Evolutionary conservation across 225 moss, liverwort and hornwort species (phyloP).

Genomic region (Asterella californica): DNA sequence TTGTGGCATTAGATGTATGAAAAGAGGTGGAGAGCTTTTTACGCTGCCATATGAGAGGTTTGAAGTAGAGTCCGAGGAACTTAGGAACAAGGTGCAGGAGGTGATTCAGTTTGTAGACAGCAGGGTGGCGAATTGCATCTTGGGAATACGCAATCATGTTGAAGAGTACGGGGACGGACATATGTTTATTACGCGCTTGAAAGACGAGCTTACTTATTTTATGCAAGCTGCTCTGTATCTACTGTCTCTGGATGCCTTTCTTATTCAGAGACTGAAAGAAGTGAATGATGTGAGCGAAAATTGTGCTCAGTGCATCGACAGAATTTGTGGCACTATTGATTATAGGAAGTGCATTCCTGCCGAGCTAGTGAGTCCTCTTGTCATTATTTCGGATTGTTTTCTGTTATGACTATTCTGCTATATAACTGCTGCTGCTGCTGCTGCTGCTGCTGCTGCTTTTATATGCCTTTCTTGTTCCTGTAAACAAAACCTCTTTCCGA

Average conservation of each 20-base stretch:
- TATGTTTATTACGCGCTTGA: conserved; percentile 70
- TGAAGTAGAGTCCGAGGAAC: conserved; percentile 45
- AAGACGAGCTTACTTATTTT: conserved; percentile 68
- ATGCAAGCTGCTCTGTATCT: conserved; percentile 55
- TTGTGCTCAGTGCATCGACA: conserved; percentile 46
- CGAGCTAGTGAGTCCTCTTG: conserved; percentile 54
- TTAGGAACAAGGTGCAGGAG: conserved; percentile 48
- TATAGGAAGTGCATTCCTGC: conserved; percentile 53
- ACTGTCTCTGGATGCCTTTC: conserved; percentile 38
- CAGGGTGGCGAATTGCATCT: conserved; percentile 52
- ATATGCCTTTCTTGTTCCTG: too few species aligned
- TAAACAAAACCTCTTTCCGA: too few species aligned
- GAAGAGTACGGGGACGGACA: conserved; percentile 63
- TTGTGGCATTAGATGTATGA: conserved; percentile 43
- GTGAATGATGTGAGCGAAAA: conserved; percentile 47
- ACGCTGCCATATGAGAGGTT: too few species aligned
- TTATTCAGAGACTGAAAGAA: conserved; percentile 38
- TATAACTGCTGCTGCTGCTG: too few species aligned
- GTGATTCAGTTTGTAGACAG: conserved; percentile 48
- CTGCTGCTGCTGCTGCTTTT: too few species aligned
- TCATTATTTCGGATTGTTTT: background rate
- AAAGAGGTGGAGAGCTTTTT: conserved; percentile 70
- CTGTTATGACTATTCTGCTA: background rate
- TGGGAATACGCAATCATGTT: conserved; percentile 50
- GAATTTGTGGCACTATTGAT: conserved; percentile 45